phyloP scores from a whole-genome alignment of 495 filamentous ascomycete species.

The Penicillium bialowiezense region DNA sequence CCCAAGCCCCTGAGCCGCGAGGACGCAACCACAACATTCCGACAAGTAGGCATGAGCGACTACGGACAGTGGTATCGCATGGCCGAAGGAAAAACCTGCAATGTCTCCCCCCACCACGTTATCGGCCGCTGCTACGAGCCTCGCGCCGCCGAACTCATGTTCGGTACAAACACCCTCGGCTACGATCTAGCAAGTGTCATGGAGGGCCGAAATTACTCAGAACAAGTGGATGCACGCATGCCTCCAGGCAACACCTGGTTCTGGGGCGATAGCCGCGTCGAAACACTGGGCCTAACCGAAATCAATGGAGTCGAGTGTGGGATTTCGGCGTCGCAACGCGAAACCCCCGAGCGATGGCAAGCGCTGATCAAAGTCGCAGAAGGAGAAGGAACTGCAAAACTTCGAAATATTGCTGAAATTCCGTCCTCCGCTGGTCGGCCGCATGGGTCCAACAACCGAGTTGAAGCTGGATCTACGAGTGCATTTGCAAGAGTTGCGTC shows the following conservation, averaged over 20 bases:
- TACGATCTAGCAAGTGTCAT: slow-evolving; percentile 37
- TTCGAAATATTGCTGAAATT: neutral
- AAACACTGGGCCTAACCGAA: slow-evolving; percentile 52
- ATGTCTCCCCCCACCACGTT: slow-evolving; percentile 48
- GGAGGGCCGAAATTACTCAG: slow-evolving; percentile 41
- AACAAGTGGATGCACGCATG: slow-evolving; percentile 45
- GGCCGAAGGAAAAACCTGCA: slow-evolving; percentile 32
- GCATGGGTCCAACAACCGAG: neutral
- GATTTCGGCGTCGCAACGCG: slow-evolving; percentile 37
- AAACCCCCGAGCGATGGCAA: slow-evolving; percentile 42
- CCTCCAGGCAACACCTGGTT: slow-evolving; percentile 44
- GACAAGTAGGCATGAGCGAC: slow-evolving; percentile 37
- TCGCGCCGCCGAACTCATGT: slow-evolving; percentile 46
- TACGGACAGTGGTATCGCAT: slow-evolving; percentile 50
- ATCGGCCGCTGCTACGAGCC: slow-evolving; percentile 54
- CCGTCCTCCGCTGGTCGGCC: neutral
- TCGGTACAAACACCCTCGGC: slow-evolving; percentile 25
- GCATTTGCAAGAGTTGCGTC: neutral
- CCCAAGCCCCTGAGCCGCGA: slow-evolving; percentile 27
- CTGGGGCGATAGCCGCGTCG: slow-evolving; percentile 54
- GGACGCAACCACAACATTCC: slow-evolving; percentile 34
- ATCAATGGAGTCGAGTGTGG: slow-evolving; percentile 52
- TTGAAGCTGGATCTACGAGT: neutral
- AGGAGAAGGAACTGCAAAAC: neutral
- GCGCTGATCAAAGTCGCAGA: slow-evolving; percentile 34